phyloP scores from a whole-genome alignment of 2,329 filamentous ascomycete species.

The Trichoderma koningiopsis region DNA sequence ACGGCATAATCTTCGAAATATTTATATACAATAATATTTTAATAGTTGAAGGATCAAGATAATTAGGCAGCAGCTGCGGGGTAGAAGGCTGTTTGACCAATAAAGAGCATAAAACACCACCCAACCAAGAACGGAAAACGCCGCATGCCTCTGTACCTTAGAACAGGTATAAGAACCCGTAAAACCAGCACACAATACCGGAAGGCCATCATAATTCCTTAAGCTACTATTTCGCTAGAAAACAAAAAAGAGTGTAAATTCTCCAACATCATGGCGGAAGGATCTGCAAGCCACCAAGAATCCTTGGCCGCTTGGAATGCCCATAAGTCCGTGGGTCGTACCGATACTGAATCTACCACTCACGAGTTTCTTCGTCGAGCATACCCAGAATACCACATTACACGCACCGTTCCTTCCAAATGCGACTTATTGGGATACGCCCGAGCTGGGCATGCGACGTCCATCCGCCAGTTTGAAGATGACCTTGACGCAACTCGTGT shows the following conservation, averaged over 20 bases:
- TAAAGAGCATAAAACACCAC: neutral
- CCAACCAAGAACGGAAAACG: neutral
- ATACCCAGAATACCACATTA: neutral
- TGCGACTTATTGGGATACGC: neutral
- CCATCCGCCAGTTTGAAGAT: neutral
- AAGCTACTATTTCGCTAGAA: neutral
- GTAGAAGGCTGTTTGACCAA: neutral
- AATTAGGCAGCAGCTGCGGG: neutral
- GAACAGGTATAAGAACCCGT: neutral
- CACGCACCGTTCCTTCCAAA: neutral
- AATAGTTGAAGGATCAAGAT: neutral
- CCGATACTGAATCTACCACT: neutral
- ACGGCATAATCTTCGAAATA: neutral
- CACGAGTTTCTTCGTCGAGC: neutral
- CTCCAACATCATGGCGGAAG: neutral
- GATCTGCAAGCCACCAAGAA: neutral
- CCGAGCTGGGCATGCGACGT: neutral
- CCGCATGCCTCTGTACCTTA: neutral
- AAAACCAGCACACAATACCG: neutral
- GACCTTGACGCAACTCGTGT: neutral
- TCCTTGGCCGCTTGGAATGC: neutral
- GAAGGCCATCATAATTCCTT: neutral
- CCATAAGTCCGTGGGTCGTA: neutral
- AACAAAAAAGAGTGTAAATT: neutral
- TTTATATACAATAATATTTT: neutral